Evolutionary conservation across 257 asterid genomes (phyloP), one percentile per base, ranked within the genome.

Genomic region (Ocimum tenuiflorum): DNA sequence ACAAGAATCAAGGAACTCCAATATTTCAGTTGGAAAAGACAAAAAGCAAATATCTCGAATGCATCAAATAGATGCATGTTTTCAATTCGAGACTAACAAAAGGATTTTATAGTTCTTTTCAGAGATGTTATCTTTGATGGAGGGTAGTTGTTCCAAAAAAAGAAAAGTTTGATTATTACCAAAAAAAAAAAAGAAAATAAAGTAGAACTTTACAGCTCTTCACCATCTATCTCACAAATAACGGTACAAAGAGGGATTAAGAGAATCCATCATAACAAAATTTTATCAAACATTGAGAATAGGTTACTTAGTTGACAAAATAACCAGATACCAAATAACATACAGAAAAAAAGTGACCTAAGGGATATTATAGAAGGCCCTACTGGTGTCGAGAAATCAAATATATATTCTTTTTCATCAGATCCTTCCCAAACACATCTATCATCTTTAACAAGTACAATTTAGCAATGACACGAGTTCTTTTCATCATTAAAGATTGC

Each of bases 401-500:
- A n/a, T n/a, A n/a, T n/a, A n/a, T n/a, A n/a, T n/a, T n/a, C n/a
- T n/a, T n/a, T n/a, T n/a, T n/a, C n/a, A n/a, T n/a, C n/a, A n/a
- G n/a, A n/a, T n/a, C n/a, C n/a, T n/a, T n/a, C 36, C n/a, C 23
- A 8, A 33, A 39, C 48, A 42, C 49, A n/a, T 43, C 4, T n/a
- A n/a, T n/a, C n/a, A 39, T 41, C 17, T 41, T 11, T 0, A 43
- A 43, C 18, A 50, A 45, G 41, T 23, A 20, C 13, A 35, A 5
- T 45, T 60, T 14, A 72, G 35, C 41, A 45, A 19, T 49, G 35
- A 17, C 42, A 65, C 18, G 58, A 66, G n/a, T 14, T 46, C 9
- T 15, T 39, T 29, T 47, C 49, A 23, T n/a, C n/a, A n/a, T n/a
- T n/a, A 57, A 41, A 58, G 47, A 69, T 52, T 36, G 59, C n/a